Conservation (phyloP, 768 basidiomycete species). For the Ramaria sp. region DNA sequence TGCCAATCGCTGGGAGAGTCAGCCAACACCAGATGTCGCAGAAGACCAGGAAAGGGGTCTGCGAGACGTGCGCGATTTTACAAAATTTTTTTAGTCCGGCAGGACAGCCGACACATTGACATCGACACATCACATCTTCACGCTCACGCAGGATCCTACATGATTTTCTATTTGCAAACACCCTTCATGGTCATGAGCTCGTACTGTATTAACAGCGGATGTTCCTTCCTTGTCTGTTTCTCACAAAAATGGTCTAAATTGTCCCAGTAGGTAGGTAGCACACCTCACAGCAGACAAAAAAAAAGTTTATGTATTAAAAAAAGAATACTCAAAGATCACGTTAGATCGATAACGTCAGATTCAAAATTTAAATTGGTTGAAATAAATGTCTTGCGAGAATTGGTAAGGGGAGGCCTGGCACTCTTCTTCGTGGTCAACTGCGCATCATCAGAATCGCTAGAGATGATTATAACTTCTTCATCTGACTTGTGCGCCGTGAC, state of each 20-base stretch:
- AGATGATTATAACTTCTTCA: slow-evolving; percentile 8
- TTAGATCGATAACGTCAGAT: slow-evolving; percentile 8
- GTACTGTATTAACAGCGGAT: neutral
- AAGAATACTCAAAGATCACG: neutral
- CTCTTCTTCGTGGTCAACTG: neutral
- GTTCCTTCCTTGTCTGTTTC: neutral
- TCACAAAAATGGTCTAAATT: neutral
- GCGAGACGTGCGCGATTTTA: slow-evolving; percentile 7
- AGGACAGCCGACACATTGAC: neutral
- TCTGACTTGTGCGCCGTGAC: neutral
- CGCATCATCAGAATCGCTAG: neutral
- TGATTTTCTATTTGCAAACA: neutral
- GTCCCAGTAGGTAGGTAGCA: neutral
- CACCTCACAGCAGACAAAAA: neutral
- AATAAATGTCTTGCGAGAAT: neutral
- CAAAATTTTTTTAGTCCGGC: neutral
- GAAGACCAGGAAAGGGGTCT: neutral
- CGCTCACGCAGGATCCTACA: too few relatives aligned
- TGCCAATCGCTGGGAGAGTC: slow-evolving; percentile 13
- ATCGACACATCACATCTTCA: neutral
- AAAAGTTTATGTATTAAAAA: neutral
- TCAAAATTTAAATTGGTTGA: neutral
- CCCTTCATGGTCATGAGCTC: neutral
- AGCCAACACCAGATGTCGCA: neutral
- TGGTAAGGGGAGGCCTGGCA: neutral